These are phyloP conservation scores for Aspergillus biplanus DNA, from an alignment of 495 filamentous ascomycete species.

Conservation along the genomic window DNA sequence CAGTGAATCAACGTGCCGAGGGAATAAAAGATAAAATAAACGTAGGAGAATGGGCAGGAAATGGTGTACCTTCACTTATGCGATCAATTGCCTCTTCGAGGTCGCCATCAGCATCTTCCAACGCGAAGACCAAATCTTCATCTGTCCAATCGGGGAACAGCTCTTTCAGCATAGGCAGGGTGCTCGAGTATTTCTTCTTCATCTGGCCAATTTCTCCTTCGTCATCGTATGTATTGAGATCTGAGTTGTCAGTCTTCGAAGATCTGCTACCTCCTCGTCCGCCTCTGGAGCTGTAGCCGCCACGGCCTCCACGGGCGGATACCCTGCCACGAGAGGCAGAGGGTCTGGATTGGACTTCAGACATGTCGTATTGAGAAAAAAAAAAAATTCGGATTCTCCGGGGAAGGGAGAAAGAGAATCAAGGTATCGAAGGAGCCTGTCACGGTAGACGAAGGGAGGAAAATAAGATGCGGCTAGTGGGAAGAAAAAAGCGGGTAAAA, in stretches of 20 bases:
- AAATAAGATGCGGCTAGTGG: slow-evolving; percentile 37
- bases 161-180: slow-evolving; percentile 79
- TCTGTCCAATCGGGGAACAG: slow-evolving; percentile 92
- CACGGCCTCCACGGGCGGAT: slow-evolving; percentile 80
- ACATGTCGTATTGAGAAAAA: slow-evolving; percentile 62
- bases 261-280: slow-evolving; percentile 67
- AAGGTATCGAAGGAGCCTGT: slow-evolving; percentile 36
- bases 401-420: slow-evolving; percentile 40
- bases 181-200: slow-evolving; percentile 80
- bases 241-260: slow-evolving; percentile 68
- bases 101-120: slow-evolving; percentile 91
- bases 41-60: slow-evolving; percentile 1
- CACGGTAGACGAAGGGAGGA: slow-evolving; percentile 41
- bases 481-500: slow-evolving; percentile 36
- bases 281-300: slow-evolving; percentile 75
- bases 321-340: slow-evolving; percentile 78
- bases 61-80: slow-evolving; percentile 81
- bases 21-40: neutral
- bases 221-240: slow-evolving; percentile 69
- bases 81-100: slow-evolving; percentile 80
- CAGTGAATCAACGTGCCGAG: slow-evolving; percentile 9
- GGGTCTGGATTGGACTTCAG: slow-evolving; percentile 85
- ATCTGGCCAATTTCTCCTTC: slow-evolving; percentile 89
- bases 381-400: slow-evolving; percentile 27
- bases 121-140: slow-evolving; percentile 85